These are phyloP conservation scores for Graphium sp. DNA, from an alignment of 2,329 filamentous ascomycete genomes.

Conservation along the genomic window DNA sequence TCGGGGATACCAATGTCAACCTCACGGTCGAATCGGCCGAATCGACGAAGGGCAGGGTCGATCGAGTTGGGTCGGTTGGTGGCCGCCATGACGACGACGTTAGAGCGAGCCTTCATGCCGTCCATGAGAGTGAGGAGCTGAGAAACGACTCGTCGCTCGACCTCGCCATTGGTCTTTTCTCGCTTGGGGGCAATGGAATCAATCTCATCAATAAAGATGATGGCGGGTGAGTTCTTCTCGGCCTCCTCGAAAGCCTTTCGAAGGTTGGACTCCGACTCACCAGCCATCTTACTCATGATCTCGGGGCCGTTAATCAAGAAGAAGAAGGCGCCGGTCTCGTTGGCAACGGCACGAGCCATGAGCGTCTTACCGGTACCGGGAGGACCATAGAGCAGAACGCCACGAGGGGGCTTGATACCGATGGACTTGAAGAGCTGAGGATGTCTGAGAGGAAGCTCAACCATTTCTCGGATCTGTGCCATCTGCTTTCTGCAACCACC, in stretches of 20 bases:
- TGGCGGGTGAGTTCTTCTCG: constrained; percentile 97
- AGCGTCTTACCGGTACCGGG: constrained; percentile 98
- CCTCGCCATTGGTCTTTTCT: constrained; percentile 98
- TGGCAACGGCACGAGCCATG: constrained; percentile 96
- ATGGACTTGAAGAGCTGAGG: constrained; percentile 99
- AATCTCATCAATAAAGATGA: constrained; percentile 99
- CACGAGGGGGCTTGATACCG: constrained; percentile 96
- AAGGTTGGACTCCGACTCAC: constrained; percentile 95
- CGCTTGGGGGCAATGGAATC: constrained; percentile 98
- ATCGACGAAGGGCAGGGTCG: constrained; percentile 90
- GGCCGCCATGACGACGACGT: constrained; percentile 97
- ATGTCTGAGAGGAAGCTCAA: constrained; percentile 90
- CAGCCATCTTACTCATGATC: constrained; percentile 99
- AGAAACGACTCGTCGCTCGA: constrained; percentile 95
- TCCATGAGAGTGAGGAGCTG: constrained; percentile 97
- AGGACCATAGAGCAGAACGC: constrained; percentile 91
- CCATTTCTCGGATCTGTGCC: constrained; percentile 97
- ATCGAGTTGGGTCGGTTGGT: constrained; percentile 99
- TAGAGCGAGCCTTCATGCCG: constrained; percentile 98
- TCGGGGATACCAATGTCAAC: constrained; percentile 97
- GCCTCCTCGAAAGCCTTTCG: constrained; percentile 99
- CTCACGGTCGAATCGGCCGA: constrained; percentile 97
- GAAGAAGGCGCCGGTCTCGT: constrained; percentile 98
- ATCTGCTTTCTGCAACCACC: constrained; percentile 99
- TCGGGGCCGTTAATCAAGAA: constrained; percentile 98